A percentile compares a stretch with the other conserved stretches of the same genome.
Conservation (phyloP, 179 eudicot species). For the Spinacia oleracea region DNA sequence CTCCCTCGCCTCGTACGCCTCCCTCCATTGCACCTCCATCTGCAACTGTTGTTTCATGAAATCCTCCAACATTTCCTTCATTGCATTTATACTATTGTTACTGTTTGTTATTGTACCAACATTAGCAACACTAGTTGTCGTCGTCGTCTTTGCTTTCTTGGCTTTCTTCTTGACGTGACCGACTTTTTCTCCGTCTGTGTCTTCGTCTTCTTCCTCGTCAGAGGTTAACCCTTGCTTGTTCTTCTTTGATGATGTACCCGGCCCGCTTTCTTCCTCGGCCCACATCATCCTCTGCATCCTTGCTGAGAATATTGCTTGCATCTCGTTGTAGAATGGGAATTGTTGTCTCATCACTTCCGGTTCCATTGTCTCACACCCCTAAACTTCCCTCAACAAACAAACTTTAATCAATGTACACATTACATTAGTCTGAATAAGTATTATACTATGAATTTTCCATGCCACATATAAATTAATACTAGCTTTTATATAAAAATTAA, state of each 20-base stretch:
- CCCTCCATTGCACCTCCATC: constrained; percentile 69
- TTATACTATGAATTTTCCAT: too few relatives aligned
- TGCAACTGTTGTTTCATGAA: constrained; percentile 68
- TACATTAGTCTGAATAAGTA: too few relatives aligned
- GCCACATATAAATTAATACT: too few relatives aligned
- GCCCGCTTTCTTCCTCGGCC: constrained; percentile 68
- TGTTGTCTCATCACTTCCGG: constrained; percentile 70
- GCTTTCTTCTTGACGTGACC: constrained; percentile 6
- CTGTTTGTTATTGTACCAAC: not conserved
- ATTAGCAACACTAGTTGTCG: not conserved
- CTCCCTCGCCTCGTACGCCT: constrained; percentile 67
- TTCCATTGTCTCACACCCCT: constrained; percentile 96
- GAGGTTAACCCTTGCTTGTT: constrained; percentile 43
- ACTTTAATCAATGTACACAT: not conserved
- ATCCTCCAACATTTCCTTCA: constrained; percentile 71
- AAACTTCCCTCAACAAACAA: constrained; percentile 28
- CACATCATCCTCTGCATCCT: constrained; percentile 83
- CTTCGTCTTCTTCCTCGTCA: constrained; percentile 66
- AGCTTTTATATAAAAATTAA: too few relatives aligned
- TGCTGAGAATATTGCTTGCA: constrained; percentile 63
- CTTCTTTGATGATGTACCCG: constrained; percentile 29
- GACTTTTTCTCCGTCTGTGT: constrained; percentile 38
- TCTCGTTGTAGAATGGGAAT: constrained; percentile 76
- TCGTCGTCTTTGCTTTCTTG: constrained; percentile 17
- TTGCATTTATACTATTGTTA: constrained; percentile 14